phyloP scores from a whole-genome alignment of 1,284 basidiomycete species.

The Ceratobasidium sp. region DNA sequence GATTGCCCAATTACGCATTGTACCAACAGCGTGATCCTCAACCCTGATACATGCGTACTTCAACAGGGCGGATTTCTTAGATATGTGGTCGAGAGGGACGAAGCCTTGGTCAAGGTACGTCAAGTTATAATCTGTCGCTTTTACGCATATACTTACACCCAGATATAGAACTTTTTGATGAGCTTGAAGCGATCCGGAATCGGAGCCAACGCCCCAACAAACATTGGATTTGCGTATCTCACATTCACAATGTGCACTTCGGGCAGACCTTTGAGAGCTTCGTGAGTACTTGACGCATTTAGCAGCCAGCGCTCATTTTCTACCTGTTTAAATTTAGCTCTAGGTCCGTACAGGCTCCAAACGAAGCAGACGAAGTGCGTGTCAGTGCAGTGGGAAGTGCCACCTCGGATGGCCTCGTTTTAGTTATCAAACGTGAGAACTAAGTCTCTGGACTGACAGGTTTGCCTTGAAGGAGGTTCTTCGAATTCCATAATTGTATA shows the following conservation, averaged over 20 bases:
- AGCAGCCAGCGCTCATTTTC: not conserved
- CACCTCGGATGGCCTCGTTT: slow-evolving; percentile 23
- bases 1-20: slow-evolving; percentile 69
- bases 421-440: slow-evolving; percentile 13
- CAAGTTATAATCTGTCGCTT: not conserved
- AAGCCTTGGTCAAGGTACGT: slow-evolving; percentile 58
- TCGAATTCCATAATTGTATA: slow-evolving; percentile 3
- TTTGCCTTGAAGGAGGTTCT: not conserved
- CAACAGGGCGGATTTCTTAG: slow-evolving; percentile 68
- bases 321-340: not conserved
- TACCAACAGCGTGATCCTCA: slow-evolving; percentile 70
- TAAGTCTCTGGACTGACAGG: slow-evolving; percentile 1
- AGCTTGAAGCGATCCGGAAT: slow-evolving; percentile 16
- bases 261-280: not conserved
- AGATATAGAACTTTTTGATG: slow-evolving; percentile 14
- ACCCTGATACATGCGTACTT: slow-evolving; percentile 61
- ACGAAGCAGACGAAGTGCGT: slow-evolving; percentile 5
- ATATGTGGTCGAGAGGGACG: slow-evolving; percentile 67
- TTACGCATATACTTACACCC: not conserved
- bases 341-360: not conserved
- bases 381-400: slow-evolving; percentile 31
- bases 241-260: slow-evolving; percentile 19
- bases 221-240: slow-evolving; percentile 7
- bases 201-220: slow-evolving; percentile 1
- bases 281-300: slow-evolving; percentile 5